Conservation (phyloP, 345 rosid genomes). For the Melaleuca alternifolia region DNA sequence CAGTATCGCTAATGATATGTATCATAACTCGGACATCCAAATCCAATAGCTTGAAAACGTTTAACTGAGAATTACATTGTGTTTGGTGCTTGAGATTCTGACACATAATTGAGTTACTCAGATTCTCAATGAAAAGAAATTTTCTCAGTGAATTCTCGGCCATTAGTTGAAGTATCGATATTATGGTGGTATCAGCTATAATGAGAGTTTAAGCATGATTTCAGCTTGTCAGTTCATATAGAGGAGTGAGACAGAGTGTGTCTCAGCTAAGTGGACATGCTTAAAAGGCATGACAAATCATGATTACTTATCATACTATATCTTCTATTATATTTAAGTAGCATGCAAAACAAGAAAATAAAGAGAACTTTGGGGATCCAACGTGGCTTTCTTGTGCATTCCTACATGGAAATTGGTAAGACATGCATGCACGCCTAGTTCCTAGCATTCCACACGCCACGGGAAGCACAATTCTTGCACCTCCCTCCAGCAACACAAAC, state of each 20-base stretch:
- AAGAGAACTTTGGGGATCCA: not conserved
- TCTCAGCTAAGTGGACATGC: not conserved
- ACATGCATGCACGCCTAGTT: constrained; percentile 28
- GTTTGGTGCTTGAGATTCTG: not conserved
- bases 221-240: not conserved
- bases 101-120: not conserved
- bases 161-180: not conserved
- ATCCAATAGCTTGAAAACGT: not conserved
- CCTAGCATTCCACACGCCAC: constrained; percentile 57
- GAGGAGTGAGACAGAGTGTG: not conserved
- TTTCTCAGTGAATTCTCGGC: not conserved
- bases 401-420: constrained; percentile 1
- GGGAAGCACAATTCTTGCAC: constrained; percentile 85
- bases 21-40: too few relatives aligned
- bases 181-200: not conserved
- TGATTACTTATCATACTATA: not conserved
- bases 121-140: not conserved
- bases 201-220: not conserved
- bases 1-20: too few relatives aligned
- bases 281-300: not conserved
- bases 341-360: not conserved
- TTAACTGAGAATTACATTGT: not conserved
- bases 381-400: not conserved
- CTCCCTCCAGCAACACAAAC: constrained; percentile 19
- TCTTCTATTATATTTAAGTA: not conserved